A percentile compares a stretch with the other conserved stretches of the same genome.
These are phyloP conservation scores for Candida sonorensis DNA, from an alignment of 805 yeast species.

Conservation along the genomic window DNA sequence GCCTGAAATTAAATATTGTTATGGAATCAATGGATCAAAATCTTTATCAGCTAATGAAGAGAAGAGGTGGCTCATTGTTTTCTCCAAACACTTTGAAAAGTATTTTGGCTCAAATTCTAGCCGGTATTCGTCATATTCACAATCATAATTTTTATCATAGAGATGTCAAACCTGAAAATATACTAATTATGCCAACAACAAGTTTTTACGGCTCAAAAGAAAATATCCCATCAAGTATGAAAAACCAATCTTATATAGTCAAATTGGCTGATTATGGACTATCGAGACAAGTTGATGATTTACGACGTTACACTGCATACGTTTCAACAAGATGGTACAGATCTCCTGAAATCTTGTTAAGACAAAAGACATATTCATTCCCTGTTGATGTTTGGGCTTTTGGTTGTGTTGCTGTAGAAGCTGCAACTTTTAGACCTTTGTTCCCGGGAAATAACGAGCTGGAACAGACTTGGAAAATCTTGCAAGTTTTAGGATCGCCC, in stretches of 20 bases:
- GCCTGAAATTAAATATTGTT: slow-evolving; percentile 63
- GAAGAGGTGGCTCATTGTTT: slow-evolving; percentile 47
- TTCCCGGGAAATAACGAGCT: slow-evolving; percentile 78
- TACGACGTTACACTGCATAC: slow-evolving; percentile 60
- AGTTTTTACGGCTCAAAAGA: slow-evolving; percentile 42
- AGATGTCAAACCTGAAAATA: slow-evolving; percentile 92
- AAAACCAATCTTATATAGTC: slow-evolving; percentile 45
- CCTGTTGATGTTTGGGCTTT: slow-evolving; percentile 86
- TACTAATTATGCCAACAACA: slow-evolving; percentile 56
- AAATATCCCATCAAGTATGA: slow-evolving; percentile 33
- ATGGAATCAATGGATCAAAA: slow-evolving; percentile 89
- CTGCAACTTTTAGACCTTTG: slow-evolving; percentile 66
- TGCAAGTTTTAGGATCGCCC: slow-evolving; percentile 73
- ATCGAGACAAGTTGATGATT: slow-evolving; percentile 52
- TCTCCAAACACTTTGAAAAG: slow-evolving; percentile 56
- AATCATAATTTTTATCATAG: slow-evolving; percentile 65
- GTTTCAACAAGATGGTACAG: slow-evolving; percentile 85
- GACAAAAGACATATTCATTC: slow-evolving; percentile 53
- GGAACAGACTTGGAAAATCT: slow-evolving; percentile 69
- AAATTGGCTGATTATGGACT: slow-evolving; percentile 79
- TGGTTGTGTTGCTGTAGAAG: slow-evolving; percentile 71
- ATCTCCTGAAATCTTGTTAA: slow-evolving; percentile 70
- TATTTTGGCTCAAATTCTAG: slow-evolving; percentile 62
- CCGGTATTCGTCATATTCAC: slow-evolving; percentile 82
- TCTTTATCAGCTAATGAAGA: slow-evolving; percentile 67